Base-by-base conservation (phyloP, 106 monocot species). In the Apostasia ramifera region DNA sequence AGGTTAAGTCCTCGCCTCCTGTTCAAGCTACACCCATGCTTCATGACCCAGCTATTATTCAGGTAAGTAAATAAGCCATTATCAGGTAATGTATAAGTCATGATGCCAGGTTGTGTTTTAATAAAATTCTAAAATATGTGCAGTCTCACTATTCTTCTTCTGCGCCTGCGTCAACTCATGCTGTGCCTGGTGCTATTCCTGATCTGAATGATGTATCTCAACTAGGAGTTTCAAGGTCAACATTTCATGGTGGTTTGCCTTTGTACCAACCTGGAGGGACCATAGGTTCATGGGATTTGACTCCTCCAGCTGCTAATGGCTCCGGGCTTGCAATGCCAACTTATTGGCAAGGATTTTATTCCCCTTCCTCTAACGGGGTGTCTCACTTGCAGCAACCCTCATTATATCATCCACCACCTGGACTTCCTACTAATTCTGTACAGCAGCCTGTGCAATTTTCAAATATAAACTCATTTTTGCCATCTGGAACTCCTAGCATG, bases 21-120 rank as follows among this genome's bases (percentile, higher is more conserved):
- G 75, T 14, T 70, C 84, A 77, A 47, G 50, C 69, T 57, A 70
- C 80, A 59, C 55, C 73, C 1, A 72, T 86, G 66, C 88, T 84
- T 72, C 84, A 83, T 78, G 95, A 95, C 72, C 91, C 95, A 73
- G 91, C 95, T 48, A 95, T 91, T 57, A 88, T 95, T 70, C 91
- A 95, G 86, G 91, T 88, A 79, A 61, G 3, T 50, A 48, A 37
- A 10, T 12, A 39, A 47, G 39, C 53, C 9, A 11, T 52, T 61
- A 12, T 14, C 13, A 41, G 42, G 7, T 6, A 7, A 46, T 44
- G 8, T n/a, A 42, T 61, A 5, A 57, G 38, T 2, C 2, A 57
- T 2, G n/a, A 57, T 57, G 57, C 42, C 10, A 9, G 44, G 0
- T 6, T 10, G 37, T 47, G 3, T 42, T 44, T 57, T 59, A 6